Evolutionary conservation across 768 basidiomycete species (phyloP), one percentile per base, ranked within the genome.

Genomic region (Gymnopilus dilepis): DNA sequence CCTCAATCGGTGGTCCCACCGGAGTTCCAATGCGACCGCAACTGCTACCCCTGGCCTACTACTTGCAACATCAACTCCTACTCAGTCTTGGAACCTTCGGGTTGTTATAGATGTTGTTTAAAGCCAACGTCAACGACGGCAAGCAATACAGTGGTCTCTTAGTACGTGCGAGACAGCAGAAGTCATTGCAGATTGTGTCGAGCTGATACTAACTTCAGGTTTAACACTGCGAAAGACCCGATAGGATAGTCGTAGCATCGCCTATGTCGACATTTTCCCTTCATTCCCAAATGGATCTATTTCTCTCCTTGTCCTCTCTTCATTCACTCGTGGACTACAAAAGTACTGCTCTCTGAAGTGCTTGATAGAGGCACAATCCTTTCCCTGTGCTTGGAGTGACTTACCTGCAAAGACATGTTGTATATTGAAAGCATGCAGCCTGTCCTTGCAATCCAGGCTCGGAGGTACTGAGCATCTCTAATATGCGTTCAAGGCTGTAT

Each of bases 71-170:
- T 38, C 19, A 60, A 52, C 19, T 69, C 64, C 7, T 50, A 62
- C 31, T 47, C 53, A 6, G 62, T 61, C 28, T 47, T 57, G 15
- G 66, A 65, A 19, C 8, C n/a, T 3, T 48, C 58, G 24, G 64
- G 60, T 17, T 67, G 66, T 48, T 69, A 62, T 50, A 61, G 66
- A 48, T 69, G 68, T 40, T 69, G 66, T 48, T 56, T 67, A 34
- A 62, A 52, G 6, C 24, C 57, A 11, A 48, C 51, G 4, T 21
- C 45, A 4, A 45, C 43, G 7, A 21, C 52, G 4, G 47, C 55
- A 37, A 37, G 15, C 26, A 37, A 42, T n/a, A 34, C 19, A 7
- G 8, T 28, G 15, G 17, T 24, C 4, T 28, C 26, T 33, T 24
- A n/a, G 6, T 41, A 21, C n/a, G 21, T n/a, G 12, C 2, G n/a